These are phyloP conservation scores for Arabidopsis suecica DNA, from an alignment of 345 rosid species.

Conservation along the genomic window DNA sequence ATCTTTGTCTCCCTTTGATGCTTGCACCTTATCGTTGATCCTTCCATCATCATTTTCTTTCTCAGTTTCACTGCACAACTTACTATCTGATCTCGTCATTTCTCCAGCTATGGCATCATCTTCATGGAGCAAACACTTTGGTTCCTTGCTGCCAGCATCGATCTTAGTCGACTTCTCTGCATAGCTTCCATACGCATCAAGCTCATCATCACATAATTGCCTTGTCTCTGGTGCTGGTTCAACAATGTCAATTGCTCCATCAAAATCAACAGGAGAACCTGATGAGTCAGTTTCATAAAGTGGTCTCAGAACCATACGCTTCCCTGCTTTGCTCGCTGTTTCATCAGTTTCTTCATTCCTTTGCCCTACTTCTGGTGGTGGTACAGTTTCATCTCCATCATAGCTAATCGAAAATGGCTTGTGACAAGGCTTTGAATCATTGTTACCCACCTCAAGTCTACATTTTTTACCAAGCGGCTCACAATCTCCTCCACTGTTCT, in stretches of 20 bases:
- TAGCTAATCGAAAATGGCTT: neutral
- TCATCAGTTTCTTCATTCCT: neutral
- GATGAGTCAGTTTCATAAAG: neutral
- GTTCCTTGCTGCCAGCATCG: neutral
- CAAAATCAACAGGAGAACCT: neutral
- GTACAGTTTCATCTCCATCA: neutral
- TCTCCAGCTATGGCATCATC: neutral
- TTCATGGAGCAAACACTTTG: neutral
- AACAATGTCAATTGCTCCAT: neutral
- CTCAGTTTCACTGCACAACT: no score
- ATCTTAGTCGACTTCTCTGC: neutral
- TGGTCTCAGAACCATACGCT: neutral
- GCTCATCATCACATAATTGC: neutral
- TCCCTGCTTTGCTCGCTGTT: neutral
- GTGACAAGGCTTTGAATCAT: neutral
- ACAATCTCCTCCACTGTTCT: neutral
- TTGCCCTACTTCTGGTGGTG: neutral
- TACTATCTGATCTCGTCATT: neutral
- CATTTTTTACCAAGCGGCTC: neutral
- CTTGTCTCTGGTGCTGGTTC: neutral
- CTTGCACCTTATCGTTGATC: neutral
- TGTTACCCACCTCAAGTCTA: slow-evolving; percentile 2
- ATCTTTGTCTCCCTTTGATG: neutral
- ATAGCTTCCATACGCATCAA: neutral
- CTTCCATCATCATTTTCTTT: neutral